Percentiles rank a stretch among this genome's conserved stretches.
Evolutionary conservation across 176 grass and related monocot species (phyloP).

Genomic region (Carex parvula): DNA sequence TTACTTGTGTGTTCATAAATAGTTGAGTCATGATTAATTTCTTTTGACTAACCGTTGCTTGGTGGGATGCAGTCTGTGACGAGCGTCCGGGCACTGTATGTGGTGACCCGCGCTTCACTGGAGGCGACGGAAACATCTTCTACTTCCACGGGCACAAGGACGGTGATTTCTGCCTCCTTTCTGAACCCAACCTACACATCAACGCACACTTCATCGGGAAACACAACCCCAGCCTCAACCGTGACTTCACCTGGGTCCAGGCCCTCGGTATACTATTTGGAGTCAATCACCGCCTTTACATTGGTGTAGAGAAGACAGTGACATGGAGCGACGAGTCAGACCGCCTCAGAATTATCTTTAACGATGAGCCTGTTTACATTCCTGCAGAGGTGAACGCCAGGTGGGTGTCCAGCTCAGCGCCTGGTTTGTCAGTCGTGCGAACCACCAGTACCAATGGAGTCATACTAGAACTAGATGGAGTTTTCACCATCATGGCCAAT

Average conservation of each 20-base stretch:
- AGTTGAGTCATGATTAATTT: background rate
- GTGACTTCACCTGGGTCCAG: constrained; percentile 60
- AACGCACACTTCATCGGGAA: constrained; percentile 72
- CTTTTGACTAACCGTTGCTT: background rate
- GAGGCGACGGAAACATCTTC: constrained; percentile 68
- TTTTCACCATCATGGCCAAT: constrained; percentile 47
- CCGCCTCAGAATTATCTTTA: constrained; percentile 35
- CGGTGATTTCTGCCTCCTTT: constrained; percentile 45
- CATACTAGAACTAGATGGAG: constrained; percentile 35
- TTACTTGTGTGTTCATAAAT: background rate
- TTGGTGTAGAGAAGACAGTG: constrained; percentile 31
- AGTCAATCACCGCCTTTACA: constrained; percentile 42
- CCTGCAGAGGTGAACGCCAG: constrained; percentile 1
- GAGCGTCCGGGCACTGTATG: constrained; percentile 38
- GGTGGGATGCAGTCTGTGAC: constrained; percentile 40
- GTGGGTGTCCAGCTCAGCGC: constrained; percentile 19
- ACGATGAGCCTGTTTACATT: constrained; percentile 39
- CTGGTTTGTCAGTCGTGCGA: constrained; percentile 19
- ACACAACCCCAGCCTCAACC: constrained; percentile 41
- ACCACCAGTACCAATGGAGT: constrained; percentile 33
- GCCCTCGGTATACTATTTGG: constrained; percentile 39
- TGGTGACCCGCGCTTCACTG: constrained; percentile 63
- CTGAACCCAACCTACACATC: constrained; percentile 57
- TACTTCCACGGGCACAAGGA: constrained; percentile 75
- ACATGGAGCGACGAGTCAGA: constrained; percentile 64